These are phyloP conservation scores for Xerocomus amazonicus DNA, from an alignment of 1,284 basidiomycete genomes.

Conservation along the genomic window DNA sequence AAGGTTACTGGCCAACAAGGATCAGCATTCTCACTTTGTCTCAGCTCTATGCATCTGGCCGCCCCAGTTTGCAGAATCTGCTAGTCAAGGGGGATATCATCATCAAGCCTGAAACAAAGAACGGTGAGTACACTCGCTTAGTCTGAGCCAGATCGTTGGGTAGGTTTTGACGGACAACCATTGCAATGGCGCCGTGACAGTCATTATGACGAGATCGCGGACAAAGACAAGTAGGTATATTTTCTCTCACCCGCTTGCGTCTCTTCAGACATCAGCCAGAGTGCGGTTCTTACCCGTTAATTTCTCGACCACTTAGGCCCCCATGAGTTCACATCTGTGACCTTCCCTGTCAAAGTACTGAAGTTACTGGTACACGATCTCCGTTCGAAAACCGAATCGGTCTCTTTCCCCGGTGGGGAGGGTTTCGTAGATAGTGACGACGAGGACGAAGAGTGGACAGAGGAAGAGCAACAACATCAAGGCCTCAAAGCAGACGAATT, in stretches of 20 bases:
- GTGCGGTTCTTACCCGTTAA: conserved; percentile 14
- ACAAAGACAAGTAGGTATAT: conserved; percentile 73
- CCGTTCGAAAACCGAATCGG: conserved; percentile 66
- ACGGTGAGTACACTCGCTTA: conserved; percentile 53
- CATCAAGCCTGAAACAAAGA: conserved; percentile 70
- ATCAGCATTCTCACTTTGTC: conserved; percentile 82
- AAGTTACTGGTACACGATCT: conserved; percentile 87
- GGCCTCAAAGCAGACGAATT: conserved; percentile 61
- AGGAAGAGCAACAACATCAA: conserved; percentile 63
- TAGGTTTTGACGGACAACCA: conserved; percentile 15
- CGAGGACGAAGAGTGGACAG: conserved; percentile 86
- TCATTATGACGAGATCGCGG: conserved; percentile 93
- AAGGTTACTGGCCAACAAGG: conserved; percentile 89
- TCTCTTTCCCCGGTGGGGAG: conserved; percentile 55
- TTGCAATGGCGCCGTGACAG: conserved; percentile 39
- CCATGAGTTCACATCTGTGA: conserved; percentile 78
- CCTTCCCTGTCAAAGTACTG: conserved; percentile 88
- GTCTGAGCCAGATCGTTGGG: conserved; percentile 6
- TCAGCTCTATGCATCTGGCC: conserved; percentile 68
- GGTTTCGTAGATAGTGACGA: conserved; percentile 72
- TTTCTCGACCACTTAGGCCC: conserved; percentile 52
- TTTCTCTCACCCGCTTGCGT: conserved; percentile 6
- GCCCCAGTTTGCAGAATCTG: conserved; percentile 62
- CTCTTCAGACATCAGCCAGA: conserved; percentile 7
- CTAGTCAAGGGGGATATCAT: conserved; percentile 93